Evolutionary conservation across 2,329 filamentous ascomycete species (phyloP).

Genomic region (Moelleriella libera): DNA sequence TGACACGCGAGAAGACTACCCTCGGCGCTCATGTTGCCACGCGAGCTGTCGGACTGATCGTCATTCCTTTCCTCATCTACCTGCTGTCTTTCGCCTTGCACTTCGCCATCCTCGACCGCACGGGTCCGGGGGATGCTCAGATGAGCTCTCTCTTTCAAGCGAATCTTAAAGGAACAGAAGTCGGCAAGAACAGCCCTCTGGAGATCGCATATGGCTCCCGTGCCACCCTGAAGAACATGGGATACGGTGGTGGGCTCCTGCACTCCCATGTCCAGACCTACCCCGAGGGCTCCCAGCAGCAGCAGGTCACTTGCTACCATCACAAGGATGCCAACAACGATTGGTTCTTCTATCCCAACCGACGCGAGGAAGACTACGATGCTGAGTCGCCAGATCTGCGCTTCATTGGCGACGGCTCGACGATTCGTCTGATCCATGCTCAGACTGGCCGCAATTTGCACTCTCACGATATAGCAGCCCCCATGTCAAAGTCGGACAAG

Average conservation of each 20-base stretch:
- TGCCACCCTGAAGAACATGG: slow-evolving; percentile 97
- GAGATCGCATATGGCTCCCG: slow-evolving; percentile 83
- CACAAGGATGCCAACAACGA: slow-evolving; percentile 99
- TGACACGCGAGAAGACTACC: slow-evolving; percentile 25
- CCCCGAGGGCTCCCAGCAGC: slow-evolving; percentile 83
- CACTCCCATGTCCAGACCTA: slow-evolving; percentile 96
- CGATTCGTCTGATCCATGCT: slow-evolving; percentile 79
- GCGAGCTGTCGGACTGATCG: slow-evolving; percentile 73
- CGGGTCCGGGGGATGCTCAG: slow-evolving; percentile 93
- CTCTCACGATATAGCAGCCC: slow-evolving; percentile 81
- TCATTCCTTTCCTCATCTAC: slow-evolving; percentile 83
- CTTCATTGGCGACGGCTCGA: slow-evolving; percentile 64
- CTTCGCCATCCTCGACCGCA: slow-evolving; percentile 86
- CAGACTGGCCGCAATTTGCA: slow-evolving; percentile 96
- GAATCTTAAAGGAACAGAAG: slow-evolving; percentile 83
- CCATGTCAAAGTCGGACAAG: slow-evolving; percentile 74
- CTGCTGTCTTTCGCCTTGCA: slow-evolving; percentile 91
- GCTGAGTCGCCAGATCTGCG: slow-evolving; percentile 50
- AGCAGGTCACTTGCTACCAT: slow-evolving; percentile 98
- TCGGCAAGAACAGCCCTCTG: slow-evolving; percentile 86
- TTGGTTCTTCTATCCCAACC: slow-evolving; percentile 97
- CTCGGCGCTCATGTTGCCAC: slow-evolving; percentile 68
- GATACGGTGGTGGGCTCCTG: slow-evolving; percentile 88
- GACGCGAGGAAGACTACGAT: slow-evolving; percentile 59
- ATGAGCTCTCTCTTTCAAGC: slow-evolving; percentile 99